These are phyloP conservation scores for Euphorbia lathyris DNA, from an alignment of 345 rosid genomes.

Conservation along the genomic window DNA sequence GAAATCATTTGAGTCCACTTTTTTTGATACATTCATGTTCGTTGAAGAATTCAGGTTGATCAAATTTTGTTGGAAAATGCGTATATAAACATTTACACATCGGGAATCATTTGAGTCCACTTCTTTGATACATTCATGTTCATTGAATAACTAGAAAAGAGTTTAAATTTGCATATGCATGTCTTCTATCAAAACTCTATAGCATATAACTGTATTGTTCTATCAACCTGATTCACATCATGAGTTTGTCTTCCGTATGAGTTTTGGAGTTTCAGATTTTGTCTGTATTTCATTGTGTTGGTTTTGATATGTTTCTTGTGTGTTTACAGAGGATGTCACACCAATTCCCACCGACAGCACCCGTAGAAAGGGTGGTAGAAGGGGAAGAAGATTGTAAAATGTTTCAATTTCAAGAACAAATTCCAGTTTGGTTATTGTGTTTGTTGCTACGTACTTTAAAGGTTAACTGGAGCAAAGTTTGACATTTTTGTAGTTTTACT, in stretches of 20 bases:
- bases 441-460: not conserved
- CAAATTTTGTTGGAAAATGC: too few relatives aligned
- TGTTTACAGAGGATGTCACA: slow-evolving; percentile 80
- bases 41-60: too few relatives aligned
- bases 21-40: too few relatives aligned
- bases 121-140: too few relatives aligned
- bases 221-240: not conserved
- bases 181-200: not conserved
- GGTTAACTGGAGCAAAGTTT: not conserved
- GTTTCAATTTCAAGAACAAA: not conserved
- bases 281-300: not conserved
- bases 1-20: too few relatives aligned
- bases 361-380: slow-evolving; percentile 87
- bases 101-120: too few relatives aligned
- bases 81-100: too few relatives aligned
- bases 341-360: slow-evolving; percentile 94
- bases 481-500: slow-evolving; percentile 9
- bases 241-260: not conserved
- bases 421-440: not conserved
- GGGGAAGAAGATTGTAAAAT: slow-evolving; percentile 76
- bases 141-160: not conserved
- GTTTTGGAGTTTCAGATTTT: too few relatives aligned
- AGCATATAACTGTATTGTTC: not conserved
- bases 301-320: not conserved
- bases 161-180: too few relatives aligned